These are phyloP conservation scores for Vitis rupestris DNA, from an alignment of 164 flowering plant genomes.

Conservation along the genomic window DNA sequence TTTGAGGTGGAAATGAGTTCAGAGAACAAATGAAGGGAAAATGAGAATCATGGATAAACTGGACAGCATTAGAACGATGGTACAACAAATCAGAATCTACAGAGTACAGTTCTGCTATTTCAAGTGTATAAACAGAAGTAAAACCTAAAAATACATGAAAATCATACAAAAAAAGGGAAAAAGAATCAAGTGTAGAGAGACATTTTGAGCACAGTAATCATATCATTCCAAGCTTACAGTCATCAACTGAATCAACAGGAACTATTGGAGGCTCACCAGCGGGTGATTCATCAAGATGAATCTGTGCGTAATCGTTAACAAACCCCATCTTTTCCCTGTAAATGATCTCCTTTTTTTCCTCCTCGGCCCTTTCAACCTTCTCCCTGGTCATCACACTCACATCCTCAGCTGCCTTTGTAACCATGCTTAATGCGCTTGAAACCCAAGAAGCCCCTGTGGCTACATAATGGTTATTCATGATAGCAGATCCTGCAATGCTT, in stretches of 20 bases:
- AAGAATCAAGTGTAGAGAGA: not conserved
- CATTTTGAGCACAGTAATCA: constrained; percentile 11
- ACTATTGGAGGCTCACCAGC: constrained; percentile 30
- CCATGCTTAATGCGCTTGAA: constrained; percentile 47
- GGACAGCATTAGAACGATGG: no score
- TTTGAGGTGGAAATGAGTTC: no score
- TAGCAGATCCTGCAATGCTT: constrained; percentile 58
- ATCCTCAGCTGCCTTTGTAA: constrained; percentile 74
- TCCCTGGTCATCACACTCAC: constrained; percentile 62
- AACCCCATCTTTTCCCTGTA: constrained; percentile 41
- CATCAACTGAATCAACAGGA: constrained; percentile 32
- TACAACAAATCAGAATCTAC: no score
- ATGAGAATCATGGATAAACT: no score
- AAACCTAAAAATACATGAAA: not conserved
- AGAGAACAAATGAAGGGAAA: no score
- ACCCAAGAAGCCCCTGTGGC: constrained; percentile 78
- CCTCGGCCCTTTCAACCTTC: constrained; percentile 73
- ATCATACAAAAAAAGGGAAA: not conserved
- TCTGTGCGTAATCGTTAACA: constrained; percentile 36
- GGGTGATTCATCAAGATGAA: constrained; percentile 45
- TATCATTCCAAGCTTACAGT: constrained; percentile 30
- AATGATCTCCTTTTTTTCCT: constrained; percentile 51
- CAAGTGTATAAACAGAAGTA: no score
- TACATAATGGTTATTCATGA: constrained; percentile 64
- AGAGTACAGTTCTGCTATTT: no score